A percentile compares a stretch with the other conserved stretches of the same genome.
Evolutionary conservation across 441 rosid species (phyloP).

Genomic region (Croton laevigatus): DNA sequence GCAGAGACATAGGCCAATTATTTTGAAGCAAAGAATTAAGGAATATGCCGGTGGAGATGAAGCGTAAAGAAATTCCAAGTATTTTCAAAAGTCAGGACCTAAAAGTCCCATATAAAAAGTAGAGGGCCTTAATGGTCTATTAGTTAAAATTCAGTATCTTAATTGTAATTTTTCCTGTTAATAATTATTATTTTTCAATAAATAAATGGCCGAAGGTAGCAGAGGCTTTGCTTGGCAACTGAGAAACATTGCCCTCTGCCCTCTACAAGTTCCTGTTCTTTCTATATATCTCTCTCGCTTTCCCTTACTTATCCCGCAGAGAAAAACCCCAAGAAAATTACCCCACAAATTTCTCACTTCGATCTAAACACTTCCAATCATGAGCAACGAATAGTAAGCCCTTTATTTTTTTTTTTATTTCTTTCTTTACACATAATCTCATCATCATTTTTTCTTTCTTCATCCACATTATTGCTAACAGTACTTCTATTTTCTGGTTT

Average conservation of each 20-base stretch:
- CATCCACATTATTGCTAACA: not conserved
- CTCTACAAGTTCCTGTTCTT: not conserved
- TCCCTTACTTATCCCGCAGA: slow-evolving; percentile 4
- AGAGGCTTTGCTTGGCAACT: not conserved
- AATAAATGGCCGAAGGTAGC: not conserved
- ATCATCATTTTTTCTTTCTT: not conserved
- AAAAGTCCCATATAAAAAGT: not conserved
- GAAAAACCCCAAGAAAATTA: slow-evolving; percentile 8
- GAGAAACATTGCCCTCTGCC: not conserved
- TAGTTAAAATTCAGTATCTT: too few species aligned
- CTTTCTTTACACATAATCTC: not conserved
- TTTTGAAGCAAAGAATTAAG: too few species aligned
- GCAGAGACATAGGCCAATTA: too few species aligned
- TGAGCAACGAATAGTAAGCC: slow-evolving; percentile 77
- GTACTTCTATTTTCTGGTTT: not conserved
- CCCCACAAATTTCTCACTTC: slow-evolving; percentile 10
- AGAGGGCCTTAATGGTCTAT: too few species aligned
- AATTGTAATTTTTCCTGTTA: not conserved
- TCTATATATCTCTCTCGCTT: not conserved
- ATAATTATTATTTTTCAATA: not conserved
- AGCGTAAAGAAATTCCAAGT: too few species aligned
- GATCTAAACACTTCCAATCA: slow-evolving; percentile 34
- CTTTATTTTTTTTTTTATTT: not conserved
- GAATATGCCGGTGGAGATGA: too few species aligned
- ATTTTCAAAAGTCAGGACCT: too few species aligned